phyloP scores from a whole-genome alignment of 129 eudicot genomes.

The Cynara cardunculus region DNA sequence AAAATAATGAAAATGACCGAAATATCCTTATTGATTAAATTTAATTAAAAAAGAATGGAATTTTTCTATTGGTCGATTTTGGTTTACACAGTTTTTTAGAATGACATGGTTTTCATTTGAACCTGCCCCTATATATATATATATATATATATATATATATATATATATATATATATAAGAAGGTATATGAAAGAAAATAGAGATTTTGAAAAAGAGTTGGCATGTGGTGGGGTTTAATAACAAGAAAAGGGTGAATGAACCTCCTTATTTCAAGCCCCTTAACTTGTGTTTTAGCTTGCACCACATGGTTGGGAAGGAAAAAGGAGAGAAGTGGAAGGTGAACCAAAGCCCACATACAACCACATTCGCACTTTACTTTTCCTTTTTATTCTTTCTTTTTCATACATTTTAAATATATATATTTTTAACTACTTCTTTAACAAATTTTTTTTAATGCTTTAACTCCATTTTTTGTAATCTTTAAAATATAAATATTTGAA shows the following conservation, averaged over 20 bases:
- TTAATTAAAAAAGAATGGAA: too few relatives aligned
- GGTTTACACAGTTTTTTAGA: too few relatives aligned
- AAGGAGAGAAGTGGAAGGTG: constrained; percentile 47
- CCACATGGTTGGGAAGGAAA: constrained; percentile 45
- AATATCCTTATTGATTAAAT: too few relatives aligned
- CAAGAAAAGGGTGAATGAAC: constrained; percentile 31
- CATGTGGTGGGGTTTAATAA: constrained; percentile 10
- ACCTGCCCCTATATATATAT: too few relatives aligned
- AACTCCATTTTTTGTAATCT: too few relatives aligned
- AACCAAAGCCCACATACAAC: constrained; percentile 58
- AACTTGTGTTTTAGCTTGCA: constrained; percentile 47
- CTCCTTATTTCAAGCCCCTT: constrained; percentile 22
- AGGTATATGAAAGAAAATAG: background rate
- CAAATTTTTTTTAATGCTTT: too few relatives aligned
- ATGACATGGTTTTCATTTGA: too few relatives aligned
- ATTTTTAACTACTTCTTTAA: too few relatives aligned
- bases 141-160: background rate
- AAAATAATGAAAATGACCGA: too few relatives aligned
- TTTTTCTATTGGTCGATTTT: too few relatives aligned
- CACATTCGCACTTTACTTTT: constrained; percentile 23
- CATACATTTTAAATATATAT: background rate
- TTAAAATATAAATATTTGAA: too few relatives aligned
- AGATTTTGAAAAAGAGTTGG: constrained; percentile 18
- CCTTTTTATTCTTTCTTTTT: background rate
- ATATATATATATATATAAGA: background rate